Conservation (phyloP, 2,329 filamentous ascomycete genomes). For the Xylariaceae sp. region DNA sequence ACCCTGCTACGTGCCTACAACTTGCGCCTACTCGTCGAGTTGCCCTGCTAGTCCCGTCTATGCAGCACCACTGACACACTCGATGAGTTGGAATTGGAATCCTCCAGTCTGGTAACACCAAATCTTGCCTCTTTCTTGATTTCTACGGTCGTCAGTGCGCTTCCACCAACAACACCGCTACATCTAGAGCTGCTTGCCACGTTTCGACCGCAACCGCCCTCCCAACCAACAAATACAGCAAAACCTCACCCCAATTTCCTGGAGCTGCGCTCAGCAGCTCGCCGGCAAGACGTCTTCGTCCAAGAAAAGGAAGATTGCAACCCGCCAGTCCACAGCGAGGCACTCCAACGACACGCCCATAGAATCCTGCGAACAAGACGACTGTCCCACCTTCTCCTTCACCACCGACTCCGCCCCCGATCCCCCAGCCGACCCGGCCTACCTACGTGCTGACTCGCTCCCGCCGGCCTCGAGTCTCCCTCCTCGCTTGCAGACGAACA, state of each 20-base stretch:
- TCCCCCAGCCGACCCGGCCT: constrained; percentile 32
- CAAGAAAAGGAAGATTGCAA: constrained; percentile 66
- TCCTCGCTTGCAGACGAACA: constrained; percentile 45
- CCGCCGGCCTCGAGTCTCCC: constrained; percentile 48
- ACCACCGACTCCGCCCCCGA: constrained; percentile 35
- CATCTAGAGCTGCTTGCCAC: too few species aligned
- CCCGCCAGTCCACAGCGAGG: constrained; percentile 39
- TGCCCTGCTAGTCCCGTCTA: too few species aligned
- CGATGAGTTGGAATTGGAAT: too few species aligned
- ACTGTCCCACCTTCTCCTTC: constrained; percentile 48
- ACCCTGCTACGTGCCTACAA: too few species aligned
- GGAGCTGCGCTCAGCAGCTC: constrained; percentile 63
- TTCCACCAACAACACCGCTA: not conserved
- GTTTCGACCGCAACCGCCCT: not conserved
- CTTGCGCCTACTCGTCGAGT: too few species aligned
- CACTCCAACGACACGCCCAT: constrained; percentile 42
- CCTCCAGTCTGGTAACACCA: not conserved
- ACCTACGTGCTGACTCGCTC: constrained; percentile 26
- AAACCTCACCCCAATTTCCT: constrained; percentile 8
- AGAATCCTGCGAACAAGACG: constrained; percentile 48
- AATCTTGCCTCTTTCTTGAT: not conserved
- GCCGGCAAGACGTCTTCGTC: constrained; percentile 66
- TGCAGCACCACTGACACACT: too few species aligned
- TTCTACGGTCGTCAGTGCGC: not conserved
- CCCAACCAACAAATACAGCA: constrained; percentile 3